Conservation (phyloP, 805 yeast genomes). For the Cyberlindnera nakhonratchasimensis region DNA sequence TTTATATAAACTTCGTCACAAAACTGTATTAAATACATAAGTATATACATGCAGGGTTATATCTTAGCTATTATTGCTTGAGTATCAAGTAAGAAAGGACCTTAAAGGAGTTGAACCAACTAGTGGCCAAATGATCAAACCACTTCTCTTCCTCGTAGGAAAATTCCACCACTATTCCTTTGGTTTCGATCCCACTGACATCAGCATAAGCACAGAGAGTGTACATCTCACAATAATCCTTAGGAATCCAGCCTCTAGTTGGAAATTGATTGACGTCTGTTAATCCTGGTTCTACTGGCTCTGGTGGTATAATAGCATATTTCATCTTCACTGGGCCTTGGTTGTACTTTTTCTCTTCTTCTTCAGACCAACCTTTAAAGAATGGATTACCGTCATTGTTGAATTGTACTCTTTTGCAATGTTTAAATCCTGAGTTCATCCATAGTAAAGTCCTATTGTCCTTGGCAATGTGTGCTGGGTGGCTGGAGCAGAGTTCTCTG, state of each 20-base stretch:
- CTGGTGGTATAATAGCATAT: constrained; percentile 51
- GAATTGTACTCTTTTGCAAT: constrained; percentile 32
- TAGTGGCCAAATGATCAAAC: constrained; percentile 6
- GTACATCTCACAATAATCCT: constrained; percentile 23
- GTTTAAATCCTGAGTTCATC: constrained; percentile 56
- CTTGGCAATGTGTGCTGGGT: constrained; percentile 50
- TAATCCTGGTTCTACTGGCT: constrained; percentile 2
- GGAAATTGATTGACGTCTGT: background rate
- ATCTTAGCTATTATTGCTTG: background rate
- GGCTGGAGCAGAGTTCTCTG: constrained; percentile 48
- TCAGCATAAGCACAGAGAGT: constrained; percentile 44
- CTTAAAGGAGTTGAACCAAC: constrained; percentile 6
- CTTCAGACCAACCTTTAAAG: constrained; percentile 16
- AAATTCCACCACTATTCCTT: constrained; percentile 7
- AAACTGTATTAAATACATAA: too few species aligned
- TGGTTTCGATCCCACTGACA: constrained; percentile 1
- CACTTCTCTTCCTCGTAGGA: constrained; percentile 4
- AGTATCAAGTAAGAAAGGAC: constrained; percentile 1
- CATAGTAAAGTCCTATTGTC: constrained; percentile 40
- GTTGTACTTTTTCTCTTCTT: constrained; percentile 25
- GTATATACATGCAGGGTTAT: too few species aligned
- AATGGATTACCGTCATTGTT: constrained; percentile 17
- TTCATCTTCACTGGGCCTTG: constrained; percentile 37
- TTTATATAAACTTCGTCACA: too few species aligned
- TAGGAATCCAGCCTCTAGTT: constrained; percentile 42